phyloP scores from a whole-genome alignment of 495 filamentous ascomycete species.

The Podospora anserina region DNA sequence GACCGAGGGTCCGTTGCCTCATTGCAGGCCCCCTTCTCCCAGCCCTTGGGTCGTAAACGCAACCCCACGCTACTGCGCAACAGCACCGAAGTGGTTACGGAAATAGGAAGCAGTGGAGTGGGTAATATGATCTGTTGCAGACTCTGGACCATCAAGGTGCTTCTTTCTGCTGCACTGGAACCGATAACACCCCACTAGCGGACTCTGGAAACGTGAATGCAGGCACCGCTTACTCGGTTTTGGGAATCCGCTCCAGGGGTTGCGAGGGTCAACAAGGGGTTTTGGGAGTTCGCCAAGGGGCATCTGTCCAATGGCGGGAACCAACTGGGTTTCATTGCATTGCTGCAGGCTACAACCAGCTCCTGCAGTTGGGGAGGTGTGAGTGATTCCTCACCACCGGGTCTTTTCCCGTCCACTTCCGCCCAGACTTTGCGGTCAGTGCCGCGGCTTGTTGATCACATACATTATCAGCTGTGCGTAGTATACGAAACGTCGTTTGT shows the following conservation, averaged over 20 bases:
- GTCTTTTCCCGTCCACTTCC: neutral
- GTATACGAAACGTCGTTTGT: no score
- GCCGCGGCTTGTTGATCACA: neutral
- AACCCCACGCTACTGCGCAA: constrained; percentile 5
- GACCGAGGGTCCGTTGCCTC: neutral
- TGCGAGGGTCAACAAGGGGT: neutral
- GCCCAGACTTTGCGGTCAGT: neutral
- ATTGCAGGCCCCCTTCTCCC: neutral
- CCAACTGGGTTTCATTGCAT: neutral
- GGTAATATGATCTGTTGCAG: neutral
- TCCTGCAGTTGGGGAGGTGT: neutral
- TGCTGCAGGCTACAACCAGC: neutral
- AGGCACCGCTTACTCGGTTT: neutral
- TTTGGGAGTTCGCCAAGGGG: neutral
- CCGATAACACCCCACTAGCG: neutral
- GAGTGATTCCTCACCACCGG: neutral
- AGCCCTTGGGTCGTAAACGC: neutral
- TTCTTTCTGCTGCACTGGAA: neutral
- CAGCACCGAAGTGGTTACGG: neutral
- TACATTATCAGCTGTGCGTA: neutral
- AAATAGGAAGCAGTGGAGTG: neutral
- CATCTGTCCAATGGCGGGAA: neutral
- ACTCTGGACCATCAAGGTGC: neutral
- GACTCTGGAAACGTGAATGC: neutral
- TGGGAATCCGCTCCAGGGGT: neutral